These are phyloP conservation scores for Prunus yedoensis DNA, from an alignment of 331 rosid genomes.

Conservation along the genomic window DNA sequence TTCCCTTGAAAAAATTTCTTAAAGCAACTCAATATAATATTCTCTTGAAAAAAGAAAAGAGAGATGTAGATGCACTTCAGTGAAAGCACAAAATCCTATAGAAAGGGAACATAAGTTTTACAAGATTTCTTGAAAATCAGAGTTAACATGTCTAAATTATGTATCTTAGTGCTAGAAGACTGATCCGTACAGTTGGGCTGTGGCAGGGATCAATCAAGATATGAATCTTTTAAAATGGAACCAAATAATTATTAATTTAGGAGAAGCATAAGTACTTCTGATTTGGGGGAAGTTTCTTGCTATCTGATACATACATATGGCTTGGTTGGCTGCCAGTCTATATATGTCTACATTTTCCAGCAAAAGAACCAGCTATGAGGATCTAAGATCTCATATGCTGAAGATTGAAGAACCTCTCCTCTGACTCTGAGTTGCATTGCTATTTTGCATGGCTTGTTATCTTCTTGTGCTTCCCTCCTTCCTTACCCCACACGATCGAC, in stretches of 20 bases:
- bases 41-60: too few species aligned
- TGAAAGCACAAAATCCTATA: too few species aligned
- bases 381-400: constrained; percentile 12
- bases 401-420: not conserved
- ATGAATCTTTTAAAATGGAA: not conserved
- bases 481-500: not conserved
- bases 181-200: not conserved
- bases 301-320: not conserved
- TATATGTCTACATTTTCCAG: not conserved
- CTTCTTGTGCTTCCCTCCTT: not conserved
- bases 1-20: too few species aligned
- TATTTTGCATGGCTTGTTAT: not conserved
- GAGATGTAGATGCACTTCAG: too few species aligned
- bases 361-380: constrained; percentile 4
- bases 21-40: too few species aligned
- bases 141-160: too few species aligned
- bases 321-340: not conserved
- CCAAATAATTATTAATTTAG: not conserved
- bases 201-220: not conserved
- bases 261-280: not conserved
- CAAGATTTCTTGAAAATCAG: too few species aligned
- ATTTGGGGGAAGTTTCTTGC: not conserved
- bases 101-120: too few species aligned
- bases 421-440: not conserved
- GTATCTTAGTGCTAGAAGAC: not conserved